These are phyloP conservation scores for Kwoniella sp. DNA, from an alignment of 768 basidiomycete species.

Conservation along the genomic window DNA sequence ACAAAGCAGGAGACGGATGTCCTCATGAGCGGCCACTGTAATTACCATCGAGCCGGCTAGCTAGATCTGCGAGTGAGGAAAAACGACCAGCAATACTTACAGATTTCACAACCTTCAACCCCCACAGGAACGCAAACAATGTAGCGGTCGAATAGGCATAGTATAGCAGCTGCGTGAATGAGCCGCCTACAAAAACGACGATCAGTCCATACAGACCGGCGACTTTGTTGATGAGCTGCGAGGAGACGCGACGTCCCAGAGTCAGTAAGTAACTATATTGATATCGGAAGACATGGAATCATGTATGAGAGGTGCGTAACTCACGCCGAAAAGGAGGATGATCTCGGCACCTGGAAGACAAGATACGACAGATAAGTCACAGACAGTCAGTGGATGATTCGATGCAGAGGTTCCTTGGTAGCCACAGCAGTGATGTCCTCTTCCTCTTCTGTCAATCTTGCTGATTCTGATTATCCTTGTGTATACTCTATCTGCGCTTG, in stretches of 20 bases:
- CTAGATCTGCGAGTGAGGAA: too few species aligned
- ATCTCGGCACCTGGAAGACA: constrained; percentile 68
- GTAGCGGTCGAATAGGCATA: constrained; percentile 90
- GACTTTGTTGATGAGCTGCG: constrained; percentile 78
- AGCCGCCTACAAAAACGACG: constrained; percentile 78
- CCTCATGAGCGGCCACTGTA: too few species aligned
- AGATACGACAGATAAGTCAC: background rate
- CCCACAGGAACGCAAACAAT: constrained; percentile 80
- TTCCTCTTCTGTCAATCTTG: background rate
- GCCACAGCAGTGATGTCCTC: background rate
- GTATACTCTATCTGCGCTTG: too few species aligned
- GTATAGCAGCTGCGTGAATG: constrained; percentile 85
- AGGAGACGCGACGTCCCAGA: background rate
- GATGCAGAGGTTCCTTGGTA: too few species aligned
- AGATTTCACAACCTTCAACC: constrained; percentile 77
- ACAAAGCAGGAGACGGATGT: too few species aligned
- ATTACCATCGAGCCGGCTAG: too few species aligned
- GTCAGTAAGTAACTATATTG: too few species aligned
- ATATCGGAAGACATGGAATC: too few species aligned
- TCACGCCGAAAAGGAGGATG: constrained; percentile 82
- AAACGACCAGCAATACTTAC: constrained; percentile 60
- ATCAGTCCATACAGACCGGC: constrained; percentile 96
- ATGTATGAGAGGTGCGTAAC: too few species aligned
- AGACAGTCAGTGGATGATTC: background rate
- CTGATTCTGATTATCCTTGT: too few species aligned